Evolutionary conservation across 441 rosid species (phyloP), one percentile per base, ranked within the genome.

Genomic region (Adansonia gregorii): DNA sequence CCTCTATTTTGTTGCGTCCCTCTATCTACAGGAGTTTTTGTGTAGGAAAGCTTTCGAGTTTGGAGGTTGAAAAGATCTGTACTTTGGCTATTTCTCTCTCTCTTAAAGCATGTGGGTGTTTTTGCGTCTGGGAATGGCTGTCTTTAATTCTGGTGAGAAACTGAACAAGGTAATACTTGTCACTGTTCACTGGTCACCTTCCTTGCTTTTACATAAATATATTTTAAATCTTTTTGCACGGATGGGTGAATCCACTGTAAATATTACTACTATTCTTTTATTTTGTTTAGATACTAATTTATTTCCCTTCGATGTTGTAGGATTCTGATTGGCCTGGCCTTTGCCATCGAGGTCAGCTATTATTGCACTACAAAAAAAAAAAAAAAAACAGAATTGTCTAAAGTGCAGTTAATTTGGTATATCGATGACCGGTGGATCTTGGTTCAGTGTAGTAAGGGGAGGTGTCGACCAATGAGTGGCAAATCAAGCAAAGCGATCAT

Each of bases 201-300:
- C 15, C 69, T 68, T 27, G 6, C 10, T 61, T 61, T 59, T 17
- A 24, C 2, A 6, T 54, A 20, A 20, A 1, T 52, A 12, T 52
- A 15, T 54, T 58, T 73, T 61, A 69, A 46, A 77, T 77, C 19
- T 79, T 49, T 59, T n/a, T 72, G 85, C 89, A 89, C 89, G 90
- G 85, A 78, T 80, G 89, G 88, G 82, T 86, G 82, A 48, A 48
- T 11, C 82, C 39, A 22, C 64, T 76, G 75, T 55, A 56, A 61
- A 77, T 1, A n/a, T 39, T 12, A n/a, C 0, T 78, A 79, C 15
- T 52, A 3, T 52, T 70, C 81, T 76, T 78, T 78, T 55, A 63
- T 63, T 81, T 35, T 24, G 11, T 8, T 6, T 22, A 24, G 27
- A 24, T 24, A 24, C 27, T 24, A 24, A 24, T 24, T 24, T 24